Percentiles rank a stretch among this genome's conserved stretches.
Conservation (phyloP, 192 early-diverging fungal species). For the Linnemannia schmuckeri region DNA sequence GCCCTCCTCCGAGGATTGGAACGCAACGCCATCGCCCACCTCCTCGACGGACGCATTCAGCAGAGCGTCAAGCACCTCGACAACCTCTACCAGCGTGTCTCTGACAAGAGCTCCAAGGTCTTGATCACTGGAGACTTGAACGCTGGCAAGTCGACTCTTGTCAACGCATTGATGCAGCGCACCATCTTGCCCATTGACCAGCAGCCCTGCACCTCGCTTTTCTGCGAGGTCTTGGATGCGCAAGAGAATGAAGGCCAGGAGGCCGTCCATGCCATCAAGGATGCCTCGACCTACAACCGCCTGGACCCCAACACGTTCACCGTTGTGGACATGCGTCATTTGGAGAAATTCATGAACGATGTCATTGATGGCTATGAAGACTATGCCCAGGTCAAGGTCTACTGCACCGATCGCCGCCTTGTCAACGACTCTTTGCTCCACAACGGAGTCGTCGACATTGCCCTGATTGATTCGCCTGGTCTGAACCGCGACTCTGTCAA, state of each 20-base stretch:
- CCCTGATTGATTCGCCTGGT: constrained; percentile 98
- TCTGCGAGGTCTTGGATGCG: constrained; percentile 96
- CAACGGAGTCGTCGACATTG: constrained; percentile 97
- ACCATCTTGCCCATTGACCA: constrained; percentile 96
- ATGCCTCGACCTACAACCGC: constrained; percentile 77
- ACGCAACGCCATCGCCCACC: constrained; percentile 76
- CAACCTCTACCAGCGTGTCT: constrained; percentile 86
- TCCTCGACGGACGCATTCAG: constrained; percentile 81
- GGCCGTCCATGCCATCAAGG: constrained; percentile 91
- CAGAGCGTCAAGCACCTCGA: constrained; percentile 79
- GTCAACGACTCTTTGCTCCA: constrained; percentile 83
- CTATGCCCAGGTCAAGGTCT: constrained; percentile 94
- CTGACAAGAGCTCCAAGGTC: constrained; percentile 93
- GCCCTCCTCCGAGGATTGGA: constrained; percentile 74
- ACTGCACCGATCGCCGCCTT: constrained; percentile 78
- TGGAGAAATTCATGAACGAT: constrained; percentile 79
- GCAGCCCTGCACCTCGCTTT: constrained; percentile 97
- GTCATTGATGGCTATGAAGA: constrained; percentile 88
- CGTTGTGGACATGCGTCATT: constrained; percentile 74
- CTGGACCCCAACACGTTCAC: constrained; percentile 79
- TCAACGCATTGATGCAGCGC: constrained; percentile 93
- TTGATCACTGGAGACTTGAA: constrained; percentile 98
- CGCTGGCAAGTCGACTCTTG: constrained; percentile 97
- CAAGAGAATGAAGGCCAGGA: constrained; percentile 91
- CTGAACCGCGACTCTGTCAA: constrained; percentile 98